Evolutionary conservation across 495 filamentous ascomycete species (phyloP).

Genomic region (Lasiosphaeria miniovina): DNA sequence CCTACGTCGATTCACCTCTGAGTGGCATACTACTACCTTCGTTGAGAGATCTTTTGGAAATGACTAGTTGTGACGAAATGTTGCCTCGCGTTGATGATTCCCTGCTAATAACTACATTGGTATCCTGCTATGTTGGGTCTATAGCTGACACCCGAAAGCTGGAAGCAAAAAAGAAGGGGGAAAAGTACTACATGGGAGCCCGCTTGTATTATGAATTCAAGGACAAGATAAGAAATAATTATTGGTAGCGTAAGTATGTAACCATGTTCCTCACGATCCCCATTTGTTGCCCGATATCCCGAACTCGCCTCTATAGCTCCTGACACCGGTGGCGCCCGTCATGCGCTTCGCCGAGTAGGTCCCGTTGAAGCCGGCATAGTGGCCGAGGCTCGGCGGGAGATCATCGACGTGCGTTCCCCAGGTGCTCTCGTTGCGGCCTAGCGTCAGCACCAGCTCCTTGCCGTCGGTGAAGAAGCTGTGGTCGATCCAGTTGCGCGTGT

Average conservation of each 20-base stretch:
- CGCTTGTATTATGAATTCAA: background rate
- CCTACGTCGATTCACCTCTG: too few species aligned
- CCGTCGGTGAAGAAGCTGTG: constrained; percentile 74
- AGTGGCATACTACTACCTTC: too few species aligned
- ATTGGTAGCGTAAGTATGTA: background rate
- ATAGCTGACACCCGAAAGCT: too few species aligned
- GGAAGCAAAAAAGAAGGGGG: too few species aligned
- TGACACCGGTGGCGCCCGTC: background rate
- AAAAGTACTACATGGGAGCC: too few species aligned
- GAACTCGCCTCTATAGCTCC: constrained; percentile 11
- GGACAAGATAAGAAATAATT: background rate
- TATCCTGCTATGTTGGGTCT: too few species aligned
- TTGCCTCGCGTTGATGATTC: too few species aligned
- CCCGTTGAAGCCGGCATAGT: constrained; percentile 34
- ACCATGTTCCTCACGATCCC: background rate
- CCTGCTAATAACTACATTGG: too few species aligned
- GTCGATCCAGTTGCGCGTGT: constrained; percentile 68
- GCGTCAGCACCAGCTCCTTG: constrained; percentile 61
- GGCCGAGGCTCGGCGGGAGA: constrained; percentile 56
- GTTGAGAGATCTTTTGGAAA: too few species aligned
- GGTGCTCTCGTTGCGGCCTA: constrained; percentile 63
- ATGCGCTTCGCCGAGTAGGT: constrained; percentile 14
- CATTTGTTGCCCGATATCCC: constrained; percentile 1
- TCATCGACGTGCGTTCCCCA: constrained; percentile 67
- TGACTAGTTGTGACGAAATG: too few species aligned